phyloP scores from a whole-genome alignment of 2,329 filamentous ascomycete species.

The Metarhizium guizhouense region DNA sequence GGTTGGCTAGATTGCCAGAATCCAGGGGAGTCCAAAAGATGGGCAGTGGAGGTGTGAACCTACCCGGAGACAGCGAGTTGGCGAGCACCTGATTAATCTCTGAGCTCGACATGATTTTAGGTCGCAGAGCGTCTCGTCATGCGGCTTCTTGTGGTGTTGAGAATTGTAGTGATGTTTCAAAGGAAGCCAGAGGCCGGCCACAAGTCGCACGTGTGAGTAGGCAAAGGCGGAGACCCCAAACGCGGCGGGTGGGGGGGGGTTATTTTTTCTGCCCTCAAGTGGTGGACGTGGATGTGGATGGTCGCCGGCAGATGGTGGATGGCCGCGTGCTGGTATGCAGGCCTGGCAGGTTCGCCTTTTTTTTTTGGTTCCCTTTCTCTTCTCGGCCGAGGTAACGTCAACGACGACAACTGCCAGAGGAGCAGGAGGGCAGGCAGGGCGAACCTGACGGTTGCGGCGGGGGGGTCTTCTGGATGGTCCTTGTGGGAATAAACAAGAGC shows the following conservation, averaged over 20 bases:
- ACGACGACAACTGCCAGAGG: background rate
- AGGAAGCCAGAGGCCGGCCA: slow-evolving; percentile 3
- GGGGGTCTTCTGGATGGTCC: background rate
- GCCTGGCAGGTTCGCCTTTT: background rate
- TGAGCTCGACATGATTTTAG: slow-evolving; percentile 59
- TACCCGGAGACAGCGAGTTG: slow-evolving; percentile 93
- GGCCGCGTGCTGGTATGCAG: background rate
- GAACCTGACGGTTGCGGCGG: background rate
- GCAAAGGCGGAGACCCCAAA: slow-evolving; percentile 9
- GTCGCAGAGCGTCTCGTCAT: slow-evolving; percentile 26
- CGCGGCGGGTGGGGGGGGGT: slow-evolving; percentile 5
- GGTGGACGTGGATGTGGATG: background rate
- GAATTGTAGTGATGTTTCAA: slow-evolving; percentile 3
- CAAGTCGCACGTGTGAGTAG: slow-evolving; percentile 7
- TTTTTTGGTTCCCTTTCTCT: background rate
- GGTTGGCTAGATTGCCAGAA: background rate
- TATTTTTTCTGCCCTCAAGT: slow-evolving; percentile 5
- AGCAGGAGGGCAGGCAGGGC: background rate
- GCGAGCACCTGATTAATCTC: slow-evolving; percentile 97
- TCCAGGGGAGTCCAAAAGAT: slow-evolving; percentile 4
- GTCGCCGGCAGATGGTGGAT: background rate
- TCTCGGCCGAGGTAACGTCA: background rate
- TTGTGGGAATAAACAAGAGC: too few relatives aligned
- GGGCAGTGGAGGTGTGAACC: slow-evolving; percentile 24
- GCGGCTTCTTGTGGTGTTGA: slow-evolving; percentile 19